Percentiles rank a stretch among this genome's conserved stretches.
These are phyloP conservation scores for Postia placenta DNA, from an alignment of 768 basidiomycete genomes.

Conservation along the genomic window DNA sequence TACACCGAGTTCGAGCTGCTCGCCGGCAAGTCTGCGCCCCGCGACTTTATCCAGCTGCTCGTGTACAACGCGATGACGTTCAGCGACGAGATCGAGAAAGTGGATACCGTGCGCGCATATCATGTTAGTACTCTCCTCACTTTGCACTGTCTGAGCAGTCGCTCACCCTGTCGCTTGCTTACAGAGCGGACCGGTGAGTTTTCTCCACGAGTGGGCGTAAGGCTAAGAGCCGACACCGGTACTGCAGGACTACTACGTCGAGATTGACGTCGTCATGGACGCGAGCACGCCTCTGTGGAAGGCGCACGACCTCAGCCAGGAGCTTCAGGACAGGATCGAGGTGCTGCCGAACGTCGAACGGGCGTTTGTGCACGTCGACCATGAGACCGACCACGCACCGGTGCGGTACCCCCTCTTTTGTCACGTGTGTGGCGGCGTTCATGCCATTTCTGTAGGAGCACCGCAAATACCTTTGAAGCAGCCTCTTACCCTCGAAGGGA, in stretches of 20 bases:
- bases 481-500: neutral
- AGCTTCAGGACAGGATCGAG: constrained; percentile 85
- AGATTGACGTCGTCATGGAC: constrained; percentile 92
- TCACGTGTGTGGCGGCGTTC: neutral
- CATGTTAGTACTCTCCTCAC: constrained; percentile 47
- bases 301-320: constrained; percentile 81
- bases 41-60: constrained; percentile 85
- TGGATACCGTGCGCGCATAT: constrained; percentile 92
- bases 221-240: neutral
- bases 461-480: constrained; percentile 27
- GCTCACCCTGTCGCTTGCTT: constrained; percentile 11
- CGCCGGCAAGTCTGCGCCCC: constrained; percentile 88
- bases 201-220: neutral
- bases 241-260: constrained; percentile 80
- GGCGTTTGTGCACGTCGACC: constrained; percentile 93
- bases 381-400: constrained; percentile 80
- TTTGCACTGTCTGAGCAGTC: neutral
- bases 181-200: constrained; percentile 72
- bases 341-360: constrained; percentile 84
- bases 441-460: constrained; percentile 31
- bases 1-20: constrained; percentile 79
- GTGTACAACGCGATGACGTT: constrained; percentile 93
- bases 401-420: constrained; percentile 28
- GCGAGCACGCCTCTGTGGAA: constrained; percentile 84
- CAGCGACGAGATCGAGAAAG: constrained; percentile 73